Percentiles rank a stretch among this genome's conserved stretches.
phyloP scores from a whole-genome alignment of 2,329 filamentous ascomycete species.

The Diaporthe vaccinii region DNA sequence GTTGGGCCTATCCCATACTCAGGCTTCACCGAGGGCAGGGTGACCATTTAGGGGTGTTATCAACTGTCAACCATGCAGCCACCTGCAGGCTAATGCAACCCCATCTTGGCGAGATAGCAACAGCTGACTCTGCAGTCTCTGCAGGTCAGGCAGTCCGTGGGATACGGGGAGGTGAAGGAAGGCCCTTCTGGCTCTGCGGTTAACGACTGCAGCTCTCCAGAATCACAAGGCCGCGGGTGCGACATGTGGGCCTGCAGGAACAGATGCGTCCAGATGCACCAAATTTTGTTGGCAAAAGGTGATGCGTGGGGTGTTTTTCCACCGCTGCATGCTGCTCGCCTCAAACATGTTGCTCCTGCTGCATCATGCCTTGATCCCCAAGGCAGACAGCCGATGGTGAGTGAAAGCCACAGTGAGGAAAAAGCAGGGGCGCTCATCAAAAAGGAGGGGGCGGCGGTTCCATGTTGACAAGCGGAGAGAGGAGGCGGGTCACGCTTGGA shows the following conservation, averaged over 20 bases:
- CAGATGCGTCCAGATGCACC: constrained; percentile 12
- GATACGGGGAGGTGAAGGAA: neutral
- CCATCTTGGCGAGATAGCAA: constrained; percentile 30
- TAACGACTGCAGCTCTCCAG: neutral
- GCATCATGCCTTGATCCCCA: neutral
- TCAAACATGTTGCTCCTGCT: neutral
- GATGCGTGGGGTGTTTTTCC: neutral
- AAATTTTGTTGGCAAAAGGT: constrained; percentile 1
- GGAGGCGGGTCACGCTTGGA: constrained; percentile 15
- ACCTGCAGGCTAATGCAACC: constrained; percentile 24
- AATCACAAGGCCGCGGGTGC: neutral
- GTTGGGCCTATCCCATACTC: neutral
- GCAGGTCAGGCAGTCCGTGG: neutral
- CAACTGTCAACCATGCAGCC: constrained; percentile 33
- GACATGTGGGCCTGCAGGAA: constrained; percentile 24
- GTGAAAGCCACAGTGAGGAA: neutral
- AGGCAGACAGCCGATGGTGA: neutral
- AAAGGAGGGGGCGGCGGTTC: constrained; percentile 28
- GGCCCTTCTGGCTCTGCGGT: neutral
- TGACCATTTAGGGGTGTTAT: constrained; percentile 13
- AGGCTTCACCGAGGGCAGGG: constrained; percentile 10
- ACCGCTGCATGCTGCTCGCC: neutral
- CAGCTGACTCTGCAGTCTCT: constrained; percentile 21
- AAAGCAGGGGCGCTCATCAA: constrained; percentile 8
- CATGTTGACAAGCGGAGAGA: constrained; percentile 22